phyloP scores from a whole-genome alignment of 805 yeast genomes.

The Kuraishia piskuri region DNA sequence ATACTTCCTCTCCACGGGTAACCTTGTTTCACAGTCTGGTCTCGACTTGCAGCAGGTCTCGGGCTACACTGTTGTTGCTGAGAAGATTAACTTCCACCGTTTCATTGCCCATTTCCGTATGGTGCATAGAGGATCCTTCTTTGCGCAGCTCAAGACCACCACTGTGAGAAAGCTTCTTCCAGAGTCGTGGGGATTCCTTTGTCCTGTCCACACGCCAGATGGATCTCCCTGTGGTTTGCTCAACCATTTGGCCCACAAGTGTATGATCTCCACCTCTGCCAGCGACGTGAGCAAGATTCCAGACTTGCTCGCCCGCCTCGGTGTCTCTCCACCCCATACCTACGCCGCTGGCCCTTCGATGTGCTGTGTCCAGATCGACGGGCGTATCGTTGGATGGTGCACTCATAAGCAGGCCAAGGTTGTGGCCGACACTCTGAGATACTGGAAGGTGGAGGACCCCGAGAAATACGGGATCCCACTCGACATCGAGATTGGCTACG shows the following conservation, averaged over 20 bases:
- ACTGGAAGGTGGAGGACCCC: slow-evolving; percentile 80
- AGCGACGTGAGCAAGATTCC: slow-evolving; percentile 72
- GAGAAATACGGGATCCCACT: slow-evolving; percentile 59
- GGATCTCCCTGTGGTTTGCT: slow-evolving; percentile 98
- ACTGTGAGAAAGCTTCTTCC: slow-evolving; percentile 94
- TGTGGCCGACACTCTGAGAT: slow-evolving; percentile 84
- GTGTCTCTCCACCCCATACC: slow-evolving; percentile 74
- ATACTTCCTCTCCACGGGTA: slow-evolving; percentile 94
- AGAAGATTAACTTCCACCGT: slow-evolving; percentile 93
- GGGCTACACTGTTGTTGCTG: slow-evolving; percentile 98
- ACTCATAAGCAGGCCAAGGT: slow-evolving; percentile 80
- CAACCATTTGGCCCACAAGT: slow-evolving; percentile 94
- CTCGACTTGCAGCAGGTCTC: slow-evolving; percentile 96
- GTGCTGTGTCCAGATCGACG: slow-evolving; percentile 91
- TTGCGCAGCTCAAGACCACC: slow-evolving; percentile 95
- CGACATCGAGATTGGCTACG: slow-evolving; percentile 88
- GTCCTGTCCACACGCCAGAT: slow-evolving; percentile 99
- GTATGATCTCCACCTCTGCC: slow-evolving; percentile 72
- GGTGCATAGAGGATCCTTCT: slow-evolving; percentile 99
- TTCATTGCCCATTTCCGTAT: slow-evolving; percentile 97
- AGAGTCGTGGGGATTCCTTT: slow-evolving; percentile 97
- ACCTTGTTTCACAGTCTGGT: slow-evolving; percentile 93
- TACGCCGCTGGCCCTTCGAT: slow-evolving; percentile 82
- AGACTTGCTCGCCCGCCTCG: slow-evolving; percentile 54
- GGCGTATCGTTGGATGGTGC: slow-evolving; percentile 89